Conservation (phyloP, 148 eudicot genomes). For the Camellia sinensis region DNA sequence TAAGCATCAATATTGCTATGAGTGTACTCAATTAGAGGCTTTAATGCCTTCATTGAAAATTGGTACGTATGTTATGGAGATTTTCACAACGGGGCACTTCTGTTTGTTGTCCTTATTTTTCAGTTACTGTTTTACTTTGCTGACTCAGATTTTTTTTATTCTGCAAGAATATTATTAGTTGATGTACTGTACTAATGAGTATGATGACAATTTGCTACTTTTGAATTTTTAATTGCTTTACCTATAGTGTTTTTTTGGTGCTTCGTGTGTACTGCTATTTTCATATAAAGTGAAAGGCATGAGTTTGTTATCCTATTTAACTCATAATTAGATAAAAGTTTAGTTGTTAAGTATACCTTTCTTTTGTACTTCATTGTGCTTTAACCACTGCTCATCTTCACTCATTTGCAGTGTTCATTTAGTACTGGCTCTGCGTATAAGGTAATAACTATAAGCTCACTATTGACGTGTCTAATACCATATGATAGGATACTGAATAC, state of each 20-base stretch:
- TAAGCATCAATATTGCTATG: conserved; percentile 10
- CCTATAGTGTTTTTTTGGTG: neutral
- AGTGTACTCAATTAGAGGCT: conserved; percentile 15
- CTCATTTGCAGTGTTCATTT: neutral
- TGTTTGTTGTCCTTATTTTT: neutral
- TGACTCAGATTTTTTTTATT: neutral
- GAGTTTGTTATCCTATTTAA: neutral
- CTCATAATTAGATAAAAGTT: neutral
- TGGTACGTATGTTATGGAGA: conserved; percentile 24
- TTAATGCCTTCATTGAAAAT: conserved; percentile 23
- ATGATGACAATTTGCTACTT: neutral
- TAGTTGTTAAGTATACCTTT: neutral
- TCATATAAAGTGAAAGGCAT: neutral
- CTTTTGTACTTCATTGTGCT: neutral
- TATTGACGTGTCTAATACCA: neutral
- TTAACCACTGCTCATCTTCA: neutral
- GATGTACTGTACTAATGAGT: neutral
- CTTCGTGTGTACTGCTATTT: conserved; percentile 4
- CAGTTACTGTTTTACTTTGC: neutral
- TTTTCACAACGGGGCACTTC: neutral
- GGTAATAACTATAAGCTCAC: neutral
- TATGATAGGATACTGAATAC: neutral
- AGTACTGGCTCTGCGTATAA: neutral
- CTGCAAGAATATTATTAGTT: neutral
- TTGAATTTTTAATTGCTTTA: neutral